phyloP scores from a whole-genome alignment of 2,329 filamentous ascomycete genomes.

The Gaeumannomyces sp. region DNA sequence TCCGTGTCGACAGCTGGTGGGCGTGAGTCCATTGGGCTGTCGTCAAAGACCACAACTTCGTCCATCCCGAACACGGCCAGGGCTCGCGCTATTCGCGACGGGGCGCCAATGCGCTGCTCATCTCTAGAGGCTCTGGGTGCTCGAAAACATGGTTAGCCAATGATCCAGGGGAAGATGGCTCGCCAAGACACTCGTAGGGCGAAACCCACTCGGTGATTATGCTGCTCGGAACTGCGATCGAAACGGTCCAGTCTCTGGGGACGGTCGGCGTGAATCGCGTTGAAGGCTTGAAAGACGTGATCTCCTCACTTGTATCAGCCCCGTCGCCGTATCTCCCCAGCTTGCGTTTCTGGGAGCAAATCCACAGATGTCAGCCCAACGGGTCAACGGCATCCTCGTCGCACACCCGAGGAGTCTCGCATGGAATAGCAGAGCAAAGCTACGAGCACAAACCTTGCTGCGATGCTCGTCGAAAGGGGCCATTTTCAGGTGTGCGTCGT shows the following conservation, averaged over 20 bases:
- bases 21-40: conserved; percentile 45
- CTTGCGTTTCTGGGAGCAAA: conserved; percentile 44
- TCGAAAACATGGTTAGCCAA: background rate
- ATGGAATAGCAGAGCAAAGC: background rate
- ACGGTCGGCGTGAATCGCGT: conserved; percentile 60
- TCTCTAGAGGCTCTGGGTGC: conserved; percentile 39
- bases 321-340: conserved; percentile 30
- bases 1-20: conserved; percentile 42
- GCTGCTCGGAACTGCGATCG: conserved; percentile 71
- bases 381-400: background rate
- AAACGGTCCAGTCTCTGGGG: conserved; percentile 67
- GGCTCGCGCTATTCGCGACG: conserved; percentile 72
- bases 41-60: conserved; percentile 77
- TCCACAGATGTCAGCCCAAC: background rate
- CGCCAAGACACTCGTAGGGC: background rate
- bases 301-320: conserved; percentile 22
- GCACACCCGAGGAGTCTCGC: too few species aligned
- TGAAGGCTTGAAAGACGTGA: conserved; percentile 60
- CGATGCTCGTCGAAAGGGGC: conserved; percentile 8
- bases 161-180: background rate
- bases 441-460: conserved; percentile 1
- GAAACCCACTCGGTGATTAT: conserved; percentile 64
- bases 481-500: conserved; percentile 5
- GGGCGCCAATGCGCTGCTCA: conserved; percentile 68
- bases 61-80: conserved; percentile 79